Percentiles rank a stretch among this genome's conserved stretches.
Evolutionary conservation across 345 rosid genomes (phyloP).

Genomic region (Arabidopsis thaliana): DNA sequence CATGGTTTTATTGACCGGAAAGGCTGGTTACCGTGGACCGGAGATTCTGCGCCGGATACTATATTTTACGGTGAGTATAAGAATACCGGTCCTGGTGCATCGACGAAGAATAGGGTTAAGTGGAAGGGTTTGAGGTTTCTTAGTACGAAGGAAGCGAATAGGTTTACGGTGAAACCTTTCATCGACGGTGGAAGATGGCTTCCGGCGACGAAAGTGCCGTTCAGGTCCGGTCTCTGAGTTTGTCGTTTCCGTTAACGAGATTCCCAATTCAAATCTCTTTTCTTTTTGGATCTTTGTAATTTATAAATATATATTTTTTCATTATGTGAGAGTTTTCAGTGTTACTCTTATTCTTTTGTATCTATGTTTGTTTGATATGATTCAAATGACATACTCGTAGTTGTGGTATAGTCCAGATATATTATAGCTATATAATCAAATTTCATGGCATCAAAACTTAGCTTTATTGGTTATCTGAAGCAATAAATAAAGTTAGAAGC

Average conservation of each 20-base stretch:
- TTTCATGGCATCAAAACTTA: neutral
- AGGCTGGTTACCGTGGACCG: slow-evolving; percentile 81
- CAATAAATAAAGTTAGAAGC: neutral
- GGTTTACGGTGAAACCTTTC: slow-evolving; percentile 63
- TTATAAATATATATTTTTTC: neutral
- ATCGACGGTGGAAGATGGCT: slow-evolving; percentile 64
- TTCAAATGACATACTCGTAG: neutral
- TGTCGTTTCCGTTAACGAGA: slow-evolving; percentile 1
- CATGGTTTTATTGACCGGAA: slow-evolving; percentile 54
- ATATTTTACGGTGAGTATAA: slow-evolving; percentile 67
- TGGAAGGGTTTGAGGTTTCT: slow-evolving; percentile 70
- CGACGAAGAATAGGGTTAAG: slow-evolving; percentile 62
- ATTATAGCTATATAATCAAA: neutral
- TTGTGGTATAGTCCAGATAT: neutral
- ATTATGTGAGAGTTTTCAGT: neutral
- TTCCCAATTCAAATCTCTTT: slow-evolving; percentile 17
- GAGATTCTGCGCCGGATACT: slow-evolving; percentile 66
- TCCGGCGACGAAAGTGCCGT: slow-evolving; percentile 45
- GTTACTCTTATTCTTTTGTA: neutral
- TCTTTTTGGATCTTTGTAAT: slow-evolving; percentile 8
- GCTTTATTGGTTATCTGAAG: neutral
- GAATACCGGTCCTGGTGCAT: slow-evolving; percentile 61
- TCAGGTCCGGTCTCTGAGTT: slow-evolving; percentile 54
- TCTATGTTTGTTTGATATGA: slow-evolving; percentile 21
- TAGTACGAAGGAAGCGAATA: slow-evolving; percentile 47